Conservation (phyloP, 768 basidiomycete species). For the Lanmaoa rubissima region DNA sequence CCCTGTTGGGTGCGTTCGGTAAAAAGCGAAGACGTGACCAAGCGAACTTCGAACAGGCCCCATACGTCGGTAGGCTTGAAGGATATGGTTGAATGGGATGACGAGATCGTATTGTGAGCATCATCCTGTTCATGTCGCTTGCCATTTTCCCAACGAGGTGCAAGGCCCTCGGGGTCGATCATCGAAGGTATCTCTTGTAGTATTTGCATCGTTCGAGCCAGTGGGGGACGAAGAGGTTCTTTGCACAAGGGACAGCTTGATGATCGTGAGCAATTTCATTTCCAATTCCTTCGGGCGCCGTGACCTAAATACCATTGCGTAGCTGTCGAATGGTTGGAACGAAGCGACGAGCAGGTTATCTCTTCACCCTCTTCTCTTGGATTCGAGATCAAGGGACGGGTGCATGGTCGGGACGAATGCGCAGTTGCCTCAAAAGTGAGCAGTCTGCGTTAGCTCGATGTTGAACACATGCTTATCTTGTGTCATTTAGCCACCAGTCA, state of each 20-base stretch:
- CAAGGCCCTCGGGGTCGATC: neutral
- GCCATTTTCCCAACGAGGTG: neutral
- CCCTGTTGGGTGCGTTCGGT: neutral
- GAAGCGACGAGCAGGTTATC: neutral
- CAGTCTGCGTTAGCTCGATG: neutral
- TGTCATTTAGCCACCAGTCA: neutral
- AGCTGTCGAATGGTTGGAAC: neutral
- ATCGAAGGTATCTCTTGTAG: neutral
- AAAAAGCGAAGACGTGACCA: neutral
- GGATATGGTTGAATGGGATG: neutral
- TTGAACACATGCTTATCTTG: neutral
- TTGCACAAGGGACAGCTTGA: neutral
- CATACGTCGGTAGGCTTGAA: neutral
- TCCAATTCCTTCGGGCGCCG: neutral
- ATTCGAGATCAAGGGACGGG: neutral
- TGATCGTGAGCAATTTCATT: neutral
- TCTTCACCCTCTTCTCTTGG: neutral
- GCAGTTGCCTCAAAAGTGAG: neutral
- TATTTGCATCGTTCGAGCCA: neutral
- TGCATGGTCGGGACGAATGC: neutral
- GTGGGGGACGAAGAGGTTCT: neutral
- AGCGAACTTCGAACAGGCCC: neutral
- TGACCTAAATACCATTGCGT: too few relatives aligned
- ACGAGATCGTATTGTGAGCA: neutral
- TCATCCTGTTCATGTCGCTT: neutral